phyloP scores from a whole-genome alignment of 345 rosid genomes.

The Cardamine resedifolia region DNA sequence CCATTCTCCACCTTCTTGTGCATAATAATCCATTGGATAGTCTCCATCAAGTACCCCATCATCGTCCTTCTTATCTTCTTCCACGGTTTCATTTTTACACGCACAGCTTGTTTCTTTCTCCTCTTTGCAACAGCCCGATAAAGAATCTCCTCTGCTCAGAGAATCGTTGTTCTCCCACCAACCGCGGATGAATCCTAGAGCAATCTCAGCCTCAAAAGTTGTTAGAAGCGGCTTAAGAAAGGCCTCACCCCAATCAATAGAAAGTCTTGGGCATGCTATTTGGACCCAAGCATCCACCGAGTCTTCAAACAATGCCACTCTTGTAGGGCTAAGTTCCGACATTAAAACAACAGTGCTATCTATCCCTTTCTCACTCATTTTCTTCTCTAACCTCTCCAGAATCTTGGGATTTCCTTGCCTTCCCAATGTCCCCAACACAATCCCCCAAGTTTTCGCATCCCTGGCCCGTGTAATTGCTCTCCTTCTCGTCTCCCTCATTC shows the following conservation, averaged over 20 bases:
- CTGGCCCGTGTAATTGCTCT: slow-evolving; percentile 54
- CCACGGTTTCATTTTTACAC: slow-evolving; percentile 33
- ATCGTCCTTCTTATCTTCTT: slow-evolving; percentile 25
- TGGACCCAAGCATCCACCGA: slow-evolving; percentile 93
- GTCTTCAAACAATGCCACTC: slow-evolving; percentile 80
- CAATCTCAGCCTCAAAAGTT: slow-evolving; percentile 89
- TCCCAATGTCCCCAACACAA: slow-evolving; percentile 89
- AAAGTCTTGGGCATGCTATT: slow-evolving; percentile 89
- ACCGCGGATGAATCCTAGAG: slow-evolving; percentile 63
- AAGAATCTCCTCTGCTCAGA: slow-evolving; percentile 13
- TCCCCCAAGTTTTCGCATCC: slow-evolving; percentile 63
- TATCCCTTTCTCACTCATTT: slow-evolving; percentile 64
- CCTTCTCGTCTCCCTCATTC: slow-evolving; percentile 79
- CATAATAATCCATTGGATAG: slow-evolving; percentile 96
- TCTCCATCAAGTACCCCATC: slow-evolving; percentile 45
- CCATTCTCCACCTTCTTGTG: slow-evolving; percentile 96
- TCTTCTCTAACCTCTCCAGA: slow-evolving; percentile 73
- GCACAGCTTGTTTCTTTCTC: slow-evolving; percentile 35
- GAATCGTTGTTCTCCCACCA: slow-evolving; percentile 82
- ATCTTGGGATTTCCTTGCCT: slow-evolving; percentile 91
- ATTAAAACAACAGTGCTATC: slow-evolving; percentile 64
- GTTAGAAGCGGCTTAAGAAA: slow-evolving; percentile 79
- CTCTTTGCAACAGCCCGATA: slow-evolving; percentile 33
- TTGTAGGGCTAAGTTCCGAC: slow-evolving; percentile 79
- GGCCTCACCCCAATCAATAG: slow-evolving; percentile 97